Evolutionary conservation across 176 grass and related monocot genomes (phyloP).

Genomic region (Musa beccarii): DNA sequence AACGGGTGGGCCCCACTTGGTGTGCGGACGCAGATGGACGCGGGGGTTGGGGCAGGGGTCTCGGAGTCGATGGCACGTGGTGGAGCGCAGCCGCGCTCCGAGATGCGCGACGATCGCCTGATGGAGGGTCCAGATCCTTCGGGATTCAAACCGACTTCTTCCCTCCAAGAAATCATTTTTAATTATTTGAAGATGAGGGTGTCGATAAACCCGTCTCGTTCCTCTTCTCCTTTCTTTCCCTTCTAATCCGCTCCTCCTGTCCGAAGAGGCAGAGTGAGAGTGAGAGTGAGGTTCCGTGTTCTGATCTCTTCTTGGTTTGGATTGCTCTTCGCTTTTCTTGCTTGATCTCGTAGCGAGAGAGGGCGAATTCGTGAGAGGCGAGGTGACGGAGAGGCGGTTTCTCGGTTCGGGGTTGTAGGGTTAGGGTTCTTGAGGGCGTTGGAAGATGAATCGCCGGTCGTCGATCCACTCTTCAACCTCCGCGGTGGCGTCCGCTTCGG

Average conservation of each 20-base stretch:
- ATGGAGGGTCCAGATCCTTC: background rate
- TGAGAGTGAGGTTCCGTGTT: background rate
- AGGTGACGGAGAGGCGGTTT: background rate
- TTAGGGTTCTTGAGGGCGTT: constrained; percentile 8
- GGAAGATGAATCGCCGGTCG: constrained; percentile 29
- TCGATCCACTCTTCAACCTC: background rate
- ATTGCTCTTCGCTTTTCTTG: background rate
- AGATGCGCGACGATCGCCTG: background rate
- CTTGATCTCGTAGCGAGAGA: background rate
- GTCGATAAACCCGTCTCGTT: background rate
- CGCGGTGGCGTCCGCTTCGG: constrained; percentile 19
- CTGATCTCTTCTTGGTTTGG: background rate
- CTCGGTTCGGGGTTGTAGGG: constrained; percentile 10
- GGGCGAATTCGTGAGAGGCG: background rate
- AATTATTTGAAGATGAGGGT: constrained; percentile 13
- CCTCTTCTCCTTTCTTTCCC: background rate
- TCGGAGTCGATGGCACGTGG: background rate
- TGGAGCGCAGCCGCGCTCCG: background rate
- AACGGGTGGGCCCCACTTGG: background rate
- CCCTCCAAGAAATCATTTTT: constrained; percentile 26
- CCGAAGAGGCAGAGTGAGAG: background rate
- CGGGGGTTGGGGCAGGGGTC: background rate
- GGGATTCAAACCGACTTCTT: constrained; percentile 3
- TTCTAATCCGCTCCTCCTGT: background rate
- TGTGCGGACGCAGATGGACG: too few species aligned